A percentile compares a stretch with the other conserved stretches of the same genome.
Evolutionary conservation across 2,329 filamentous ascomycete species (phyloP).

Genomic region (Cercospora zeae-maydis): DNA sequence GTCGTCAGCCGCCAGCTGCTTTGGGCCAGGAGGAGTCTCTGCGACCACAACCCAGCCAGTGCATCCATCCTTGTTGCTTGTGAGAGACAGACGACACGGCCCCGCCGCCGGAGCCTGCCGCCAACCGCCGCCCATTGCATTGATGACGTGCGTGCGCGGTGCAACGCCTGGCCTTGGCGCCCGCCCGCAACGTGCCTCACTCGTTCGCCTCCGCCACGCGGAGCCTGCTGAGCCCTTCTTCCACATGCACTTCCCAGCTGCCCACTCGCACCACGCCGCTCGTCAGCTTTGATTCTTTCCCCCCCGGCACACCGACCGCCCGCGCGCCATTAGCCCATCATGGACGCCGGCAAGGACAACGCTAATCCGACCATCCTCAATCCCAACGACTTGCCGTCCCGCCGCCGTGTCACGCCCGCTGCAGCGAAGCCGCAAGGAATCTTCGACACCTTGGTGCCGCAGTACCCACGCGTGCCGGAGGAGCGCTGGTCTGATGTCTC

Average conservation of each 20-base stretch:
- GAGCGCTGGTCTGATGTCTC: slow-evolving; percentile 31
- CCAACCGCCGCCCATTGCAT: too few species aligned
- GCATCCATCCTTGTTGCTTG: too few species aligned
- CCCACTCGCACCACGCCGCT: background rate
- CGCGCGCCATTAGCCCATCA: slow-evolving; percentile 19
- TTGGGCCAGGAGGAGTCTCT: too few species aligned
- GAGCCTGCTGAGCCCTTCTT: background rate
- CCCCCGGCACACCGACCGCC: slow-evolving; percentile 2
- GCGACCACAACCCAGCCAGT: too few species aligned
- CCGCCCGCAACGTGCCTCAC: background rate
- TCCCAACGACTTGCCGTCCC: slow-evolving; percentile 80
- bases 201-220: background rate
- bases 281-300: too few species aligned
- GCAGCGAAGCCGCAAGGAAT: slow-evolving; percentile 49
- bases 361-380: slow-evolving; percentile 92
- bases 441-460: slow-evolving; percentile 53
- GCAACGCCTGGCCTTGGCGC: background rate
- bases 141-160: too few species aligned
- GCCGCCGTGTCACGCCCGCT: slow-evolving; percentile 48
- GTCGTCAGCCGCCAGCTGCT: background rate
- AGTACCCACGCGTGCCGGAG: slow-evolving; percentile 46
- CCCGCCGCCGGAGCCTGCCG: too few species aligned
- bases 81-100: too few species aligned
- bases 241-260: background rate
- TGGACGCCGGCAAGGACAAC: slow-evolving; percentile 57